Percentiles rank a stretch among this genome's conserved stretches.
phyloP scores from a whole-genome alignment of 345 rosid species.

The Murraya paniculata region DNA sequence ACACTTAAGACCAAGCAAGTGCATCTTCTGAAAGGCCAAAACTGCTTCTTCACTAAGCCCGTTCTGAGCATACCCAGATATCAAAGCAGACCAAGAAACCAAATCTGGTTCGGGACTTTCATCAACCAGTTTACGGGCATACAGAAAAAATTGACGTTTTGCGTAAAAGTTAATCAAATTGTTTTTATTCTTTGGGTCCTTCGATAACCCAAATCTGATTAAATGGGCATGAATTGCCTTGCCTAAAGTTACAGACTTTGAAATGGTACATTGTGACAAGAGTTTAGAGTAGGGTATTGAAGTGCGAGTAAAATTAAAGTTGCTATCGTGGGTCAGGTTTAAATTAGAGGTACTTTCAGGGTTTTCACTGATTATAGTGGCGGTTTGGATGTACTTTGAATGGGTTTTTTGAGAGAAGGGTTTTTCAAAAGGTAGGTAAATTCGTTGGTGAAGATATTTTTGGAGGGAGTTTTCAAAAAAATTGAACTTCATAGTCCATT shows the following conservation, averaged over 20 bases:
- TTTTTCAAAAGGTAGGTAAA: conserved; percentile 19
- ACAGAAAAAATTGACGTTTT: conserved; percentile 34
- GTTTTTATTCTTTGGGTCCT: conserved; percentile 31
- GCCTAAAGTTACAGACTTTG: conserved; percentile 37
- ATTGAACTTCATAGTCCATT: conserved; percentile 34
- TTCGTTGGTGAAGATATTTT: conserved; percentile 23
- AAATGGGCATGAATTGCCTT: conserved; percentile 43
- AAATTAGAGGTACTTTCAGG: conserved; percentile 7
- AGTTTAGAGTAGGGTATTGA: conserved; percentile 31
- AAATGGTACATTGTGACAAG: conserved; percentile 38
- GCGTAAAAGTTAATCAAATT: conserved; percentile 35
- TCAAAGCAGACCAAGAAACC: conserved; percentile 66
- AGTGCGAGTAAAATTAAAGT: not conserved
- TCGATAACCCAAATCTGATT: conserved; percentile 28
- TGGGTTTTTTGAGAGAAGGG: conserved; percentile 15
- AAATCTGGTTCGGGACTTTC: conserved; percentile 54
- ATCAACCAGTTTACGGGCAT: conserved; percentile 52
- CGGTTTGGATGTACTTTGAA: conserved; percentile 17
- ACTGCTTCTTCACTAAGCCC: conserved; percentile 45
- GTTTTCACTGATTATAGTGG: not conserved
- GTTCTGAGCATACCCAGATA: conserved; percentile 54
- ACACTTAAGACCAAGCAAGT: conserved; percentile 45
- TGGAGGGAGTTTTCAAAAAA: conserved; percentile 20
- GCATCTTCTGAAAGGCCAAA: conserved; percentile 38
- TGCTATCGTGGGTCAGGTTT: not conserved